Base-by-base conservation (phyloP, 495 filamentous ascomycete genomes). In the Talaromyces adpressus region DNA sequence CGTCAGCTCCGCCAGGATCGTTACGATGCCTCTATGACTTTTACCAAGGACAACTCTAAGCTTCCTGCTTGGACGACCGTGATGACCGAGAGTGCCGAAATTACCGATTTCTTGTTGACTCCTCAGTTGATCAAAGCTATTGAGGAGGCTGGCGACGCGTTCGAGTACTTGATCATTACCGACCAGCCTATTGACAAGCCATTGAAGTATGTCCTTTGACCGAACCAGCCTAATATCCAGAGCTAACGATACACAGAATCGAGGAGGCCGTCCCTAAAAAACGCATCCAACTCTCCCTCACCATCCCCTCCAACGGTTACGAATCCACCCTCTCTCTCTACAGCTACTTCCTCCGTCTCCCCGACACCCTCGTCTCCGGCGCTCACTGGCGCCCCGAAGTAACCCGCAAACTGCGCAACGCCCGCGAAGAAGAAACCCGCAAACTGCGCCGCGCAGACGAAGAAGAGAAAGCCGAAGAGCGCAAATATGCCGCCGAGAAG, bases 1-100 rank as follows among this genome's bases (percentile, higher is more conserved):
- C 91, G 89, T 79, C 78, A 85, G 68, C 84, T 96, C 71, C 86
- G 94, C 57, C 89, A 95, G 36, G 94, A 96, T 60, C 88, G 95
- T 67, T 98, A 97, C 74, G 94, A 98, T 75, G 81, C 97, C 32
- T 94, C 90, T 27, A 85, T 98, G 60, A 97, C 94, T 23, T 86
- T 83, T 67, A 97, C 93, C 65, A 93, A 91, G 79, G 95, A 98
- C 67, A 87, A 93, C 75, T 68, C 86, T 27, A 96, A 93, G 79
- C 84, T 98, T 7, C 95, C 94, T n/a, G 75, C 79, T 62, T 98
- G 95, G 95, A 81, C 88, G 16, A 96, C 91, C 2, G 89, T 97
- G 69, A 97, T 98, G 94, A 92, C 85, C 65, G 94, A 98, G 82
- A 96, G 87, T 72, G 92, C 92, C 27, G 95, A 97, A 75, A 86